Evolutionary conservation across 345 rosid species (phyloP).

Genomic region (Dovyalis caffra): DNA sequence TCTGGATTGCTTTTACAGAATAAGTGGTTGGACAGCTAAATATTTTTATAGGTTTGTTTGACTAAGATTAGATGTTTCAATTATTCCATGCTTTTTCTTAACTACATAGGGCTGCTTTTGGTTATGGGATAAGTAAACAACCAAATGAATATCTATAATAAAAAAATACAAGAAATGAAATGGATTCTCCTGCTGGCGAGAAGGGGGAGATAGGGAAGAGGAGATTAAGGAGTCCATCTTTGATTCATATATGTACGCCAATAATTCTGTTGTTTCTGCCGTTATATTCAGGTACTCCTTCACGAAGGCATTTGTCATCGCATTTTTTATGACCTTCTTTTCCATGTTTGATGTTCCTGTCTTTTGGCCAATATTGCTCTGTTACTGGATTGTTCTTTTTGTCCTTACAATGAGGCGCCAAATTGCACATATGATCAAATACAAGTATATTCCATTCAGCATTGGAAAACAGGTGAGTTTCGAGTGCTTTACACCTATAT

Average conservation of each 20-base stretch:
- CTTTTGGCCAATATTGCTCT: slow-evolving; percentile 87
- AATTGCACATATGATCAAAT: slow-evolving; percentile 86
- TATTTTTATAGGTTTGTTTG: not conserved
- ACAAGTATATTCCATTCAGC: slow-evolving; percentile 75
- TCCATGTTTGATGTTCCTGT: slow-evolving; percentile 80
- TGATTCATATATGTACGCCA: not conserved
- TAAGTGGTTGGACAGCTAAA: not conserved
- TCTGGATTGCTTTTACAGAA: not conserved
- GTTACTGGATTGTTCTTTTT: slow-evolving; percentile 81
- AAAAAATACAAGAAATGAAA: too few relatives aligned
- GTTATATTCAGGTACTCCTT: slow-evolving; percentile 64
- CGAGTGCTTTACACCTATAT: not conserved
- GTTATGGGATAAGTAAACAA: too few relatives aligned
- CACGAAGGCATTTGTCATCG: slow-evolving; percentile 77
- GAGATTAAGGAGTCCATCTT: not conserved
- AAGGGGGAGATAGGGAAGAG: too few relatives aligned
- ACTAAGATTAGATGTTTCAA: not conserved
- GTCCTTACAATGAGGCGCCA: slow-evolving; percentile 87
- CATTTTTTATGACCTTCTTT: slow-evolving; percentile 82
- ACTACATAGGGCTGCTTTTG: not conserved
- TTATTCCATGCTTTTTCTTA: not conserved
- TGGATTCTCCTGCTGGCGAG: too few relatives aligned
- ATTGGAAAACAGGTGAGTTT: slow-evolving; percentile 75
- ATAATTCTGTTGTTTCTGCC: slow-evolving; percentile 11
- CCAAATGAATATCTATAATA: too few relatives aligned